Base-by-base conservation (phyloP, 345 rosid genomes). In the thale cress (Arabidopsis thaliana) region DNA sequence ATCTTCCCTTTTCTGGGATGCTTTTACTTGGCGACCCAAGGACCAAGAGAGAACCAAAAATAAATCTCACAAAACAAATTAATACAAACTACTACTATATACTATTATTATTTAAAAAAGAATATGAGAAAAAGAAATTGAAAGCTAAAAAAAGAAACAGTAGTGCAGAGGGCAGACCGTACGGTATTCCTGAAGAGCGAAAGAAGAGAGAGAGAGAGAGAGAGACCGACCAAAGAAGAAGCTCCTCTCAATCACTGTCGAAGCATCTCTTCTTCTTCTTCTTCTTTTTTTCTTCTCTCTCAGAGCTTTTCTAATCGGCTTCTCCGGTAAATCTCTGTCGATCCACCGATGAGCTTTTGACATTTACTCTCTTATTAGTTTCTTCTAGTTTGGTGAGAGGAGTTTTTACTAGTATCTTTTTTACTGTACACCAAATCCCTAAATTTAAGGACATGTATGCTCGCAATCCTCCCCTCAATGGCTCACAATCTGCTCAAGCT, bases 381-480 rank as follows among this genome's bases (percentile, higher is more conserved):
- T n/a, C n/a, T 3, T 5, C 9, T 36, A 22, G 76, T 72, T 79
- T 41, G 45, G 12, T 41, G n/a, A n/a, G 30, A 20, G 12, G 67
- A 22, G 57, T 60, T 16, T 16, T 44, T 61, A 68, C 50, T 69
- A 49, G 50, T n/a, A n/a, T n/a, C 67, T 16, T 16, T 6, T 57
- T 41, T n/a, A 78, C 85, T 83, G 91, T 85, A 86, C 79, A 85
- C 83, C 37, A 73, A 71, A 79, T 28, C 73, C 72, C 73, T 52
- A 48, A 22, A 25, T 63, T n/a, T 22, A 46, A 58, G 91, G 96
- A 89, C 79, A 75, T 90, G 82, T 93, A 93, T 82, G 89, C 86
- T 64, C 89, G 84, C 48, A 84, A 72, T 80, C 83, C 86, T 46
- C 67, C 77, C 1, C 74, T 84, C 53, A 85, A 82, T 66, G 93